Base-by-base conservation (phyloP, 2,329 filamentous ascomycete species). In the Fusarium duplospermum region DNA sequence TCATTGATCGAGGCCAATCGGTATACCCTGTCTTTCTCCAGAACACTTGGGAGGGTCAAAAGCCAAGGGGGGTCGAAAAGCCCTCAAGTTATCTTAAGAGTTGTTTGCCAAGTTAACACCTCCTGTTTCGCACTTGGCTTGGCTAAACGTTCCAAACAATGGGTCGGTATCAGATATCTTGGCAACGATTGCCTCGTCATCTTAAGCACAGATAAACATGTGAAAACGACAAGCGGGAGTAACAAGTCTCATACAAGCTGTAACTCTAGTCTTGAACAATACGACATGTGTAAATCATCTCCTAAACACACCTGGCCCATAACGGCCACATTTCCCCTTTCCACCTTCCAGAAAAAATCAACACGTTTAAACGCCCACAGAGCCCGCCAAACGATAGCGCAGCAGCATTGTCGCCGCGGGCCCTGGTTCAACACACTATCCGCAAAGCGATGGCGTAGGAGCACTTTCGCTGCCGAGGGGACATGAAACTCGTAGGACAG, bases 381-480 rank as follows among this genome's bases (percentile, higher is more conserved):
- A 84, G 68, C 85, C 81, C 78, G 78, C 82, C 77, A 71, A 73
- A 81, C 86, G 85, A 88, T 88, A 88, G 87, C 87, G 87, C 83
- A 84, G 68, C 60, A 84, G 87, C 87, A 88, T 88, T 88, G 82
- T 89, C 86, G 86, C 82, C 81, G 77, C 77, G 76, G 79, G 80
- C 76, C 85, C 85, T 86, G 83, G 85, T 86, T 81, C 84, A 84
- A 86, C 83, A 84, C 86, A 86, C 86, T 85, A 87, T 86, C 84
- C 85, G 72, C 73, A 75, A 73, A 85, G 85, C 85, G 83, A 88
- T 88, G 86, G 86, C 86, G 86, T 87, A 87, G 80, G 71, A 86
- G 86, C 86, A 87, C 86, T 88, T 80, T 88, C 85, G 84, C 86
- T 84, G 86, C 86, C 86, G 86, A 88, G 84, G 60, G 70, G 67